Base-by-base conservation (phyloP, 202 grass and related monocot species). In the Zizania palustris region DNA sequence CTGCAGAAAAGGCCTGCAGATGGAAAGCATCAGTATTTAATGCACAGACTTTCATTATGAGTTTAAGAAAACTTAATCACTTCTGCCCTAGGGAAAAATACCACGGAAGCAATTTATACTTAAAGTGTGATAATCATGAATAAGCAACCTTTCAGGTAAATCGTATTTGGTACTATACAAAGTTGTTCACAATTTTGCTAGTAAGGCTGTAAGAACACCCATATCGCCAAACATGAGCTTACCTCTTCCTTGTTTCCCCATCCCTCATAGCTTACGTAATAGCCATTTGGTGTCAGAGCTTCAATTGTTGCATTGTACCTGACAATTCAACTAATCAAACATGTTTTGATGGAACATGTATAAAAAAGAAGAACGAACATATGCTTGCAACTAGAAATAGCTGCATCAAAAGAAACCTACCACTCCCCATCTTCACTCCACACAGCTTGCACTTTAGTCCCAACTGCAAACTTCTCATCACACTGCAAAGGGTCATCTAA, bases 171-270 rank as follows among this genome's bases (percentile, higher is more conserved):
- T 73, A 19, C 16, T 72, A 73, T 72, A 20, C 73, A 45, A 44
- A 69, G 40, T 15, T 50, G 34, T 40, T 37, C 12, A 11, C 7
- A 16, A 59, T 12, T 50, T 8, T 18, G 37, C 45, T 35, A 82
- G 51, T 65, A 6, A 74, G 41, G 10, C 37, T 61, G 63, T 51
- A 44, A 77, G 35, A 49, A 63, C 38, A 73, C 28, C 28, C 28
- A 28, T 28, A 28, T 28, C 9, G 41, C 50, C 11, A 64, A 20
- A 49, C 2, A 46, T 55, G 20, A 60, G 36, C 58, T 57, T 88
- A 99, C 96, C 89, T 99, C 92, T 81, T 99, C 96, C 62, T 83
- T 99, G 80, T 99, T 99, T 81, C 89, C 96, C 82, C 87, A 99
- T 10, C 5, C 79, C 65, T 96, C 81, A 57, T 84, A 99, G 64